Conservation (phyloP, 495 filamentous ascomycete species). For the Evernia prunastri region DNA sequence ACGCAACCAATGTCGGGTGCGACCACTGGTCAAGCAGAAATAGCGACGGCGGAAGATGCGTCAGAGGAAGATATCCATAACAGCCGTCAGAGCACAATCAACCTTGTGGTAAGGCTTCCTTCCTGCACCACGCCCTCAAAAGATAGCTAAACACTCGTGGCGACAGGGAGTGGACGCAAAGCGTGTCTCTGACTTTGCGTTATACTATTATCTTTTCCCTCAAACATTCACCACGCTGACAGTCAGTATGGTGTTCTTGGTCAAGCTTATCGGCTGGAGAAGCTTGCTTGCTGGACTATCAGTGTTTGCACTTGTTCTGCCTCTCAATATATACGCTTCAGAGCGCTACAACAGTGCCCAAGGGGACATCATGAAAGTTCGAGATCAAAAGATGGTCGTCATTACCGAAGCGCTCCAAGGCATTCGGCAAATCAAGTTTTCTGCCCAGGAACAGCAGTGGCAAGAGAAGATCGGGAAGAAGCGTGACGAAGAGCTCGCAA, state of each 20-base stretch:
- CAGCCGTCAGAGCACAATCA: conserved; percentile 69
- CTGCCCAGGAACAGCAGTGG: conserved; percentile 75
- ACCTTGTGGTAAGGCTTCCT: conserved; percentile 49
- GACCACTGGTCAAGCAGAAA: background rate
- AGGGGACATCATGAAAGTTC: conserved; percentile 67
- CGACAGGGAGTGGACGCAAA: conserved; percentile 57
- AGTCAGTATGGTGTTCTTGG: conserved; percentile 58
- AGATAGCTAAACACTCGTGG: background rate
- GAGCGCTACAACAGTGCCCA: conserved; percentile 61
- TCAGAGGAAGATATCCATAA: conserved; percentile 54
- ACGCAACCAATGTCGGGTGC: background rate
- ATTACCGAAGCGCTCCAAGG: conserved; percentile 76
- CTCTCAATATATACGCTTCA: conserved; percentile 62
- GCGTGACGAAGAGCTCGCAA: conserved; percentile 58
- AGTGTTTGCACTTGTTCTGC: conserved; percentile 55
- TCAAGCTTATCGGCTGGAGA: conserved; percentile 66
- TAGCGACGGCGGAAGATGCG: conserved; percentile 36
- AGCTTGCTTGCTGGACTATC: conserved; percentile 61
- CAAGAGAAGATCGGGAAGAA: conserved; percentile 62
- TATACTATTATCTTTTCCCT: conserved; percentile 60
- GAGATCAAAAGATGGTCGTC: conserved; percentile 71
- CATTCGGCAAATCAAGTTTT: conserved; percentile 86
- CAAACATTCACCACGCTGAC: conserved; percentile 51
- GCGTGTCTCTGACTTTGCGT: conserved; percentile 63
- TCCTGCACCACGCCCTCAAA: background rate